A percentile compares a stretch with the other conserved stretches of the same genome.
phyloP scores from a whole-genome alignment of 768 basidiomycete genomes.

The Mycena polygramma region DNA sequence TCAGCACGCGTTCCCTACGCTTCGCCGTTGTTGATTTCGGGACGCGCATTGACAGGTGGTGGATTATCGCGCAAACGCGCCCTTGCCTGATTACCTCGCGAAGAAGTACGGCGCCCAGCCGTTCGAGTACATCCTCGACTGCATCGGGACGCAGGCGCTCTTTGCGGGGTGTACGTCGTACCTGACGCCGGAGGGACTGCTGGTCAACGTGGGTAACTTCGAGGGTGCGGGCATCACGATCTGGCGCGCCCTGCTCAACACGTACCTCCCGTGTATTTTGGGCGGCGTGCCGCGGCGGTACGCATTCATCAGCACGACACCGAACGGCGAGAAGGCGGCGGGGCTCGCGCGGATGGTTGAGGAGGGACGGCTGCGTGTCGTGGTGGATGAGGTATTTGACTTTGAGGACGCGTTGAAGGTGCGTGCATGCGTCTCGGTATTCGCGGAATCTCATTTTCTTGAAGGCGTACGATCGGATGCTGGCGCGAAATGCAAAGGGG shows the following conservation, averaged over 20 bases:
- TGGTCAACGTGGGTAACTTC: conserved; percentile 36
- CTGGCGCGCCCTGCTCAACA: conserved; percentile 20
- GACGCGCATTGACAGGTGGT: conserved; percentile 20
- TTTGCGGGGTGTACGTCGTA: conserved; percentile 27
- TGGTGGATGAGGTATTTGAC: conserved; percentile 35
- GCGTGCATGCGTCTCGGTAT: not conserved
- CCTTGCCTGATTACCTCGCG: conserved; percentile 25
- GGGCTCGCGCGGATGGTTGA: conserved; percentile 29
- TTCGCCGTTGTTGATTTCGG: too few relatives aligned
- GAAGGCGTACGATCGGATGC: conserved; percentile 28
- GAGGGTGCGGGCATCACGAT: conserved; percentile 27
- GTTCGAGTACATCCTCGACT: conserved; percentile 33
- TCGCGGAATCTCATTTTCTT: not conserved
- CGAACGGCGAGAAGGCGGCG: conserved; percentile 32
- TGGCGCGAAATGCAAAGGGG: conserved; percentile 26
- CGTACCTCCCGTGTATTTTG: conserved; percentile 25
- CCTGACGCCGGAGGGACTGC: conserved; percentile 18
- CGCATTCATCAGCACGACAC: conserved; percentile 28
- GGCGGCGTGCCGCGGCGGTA: conserved; percentile 35
- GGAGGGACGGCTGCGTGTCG: conserved; percentile 28
- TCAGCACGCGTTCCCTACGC: not conserved
- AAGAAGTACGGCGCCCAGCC: conserved; percentile 14
- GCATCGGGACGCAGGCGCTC: conserved; percentile 31
- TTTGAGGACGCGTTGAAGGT: conserved; percentile 35
- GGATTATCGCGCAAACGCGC: conserved; percentile 29